phyloP scores from a whole-genome alignment of 495 filamentous ascomycete species.

The Aspergillus baeticus region DNA sequence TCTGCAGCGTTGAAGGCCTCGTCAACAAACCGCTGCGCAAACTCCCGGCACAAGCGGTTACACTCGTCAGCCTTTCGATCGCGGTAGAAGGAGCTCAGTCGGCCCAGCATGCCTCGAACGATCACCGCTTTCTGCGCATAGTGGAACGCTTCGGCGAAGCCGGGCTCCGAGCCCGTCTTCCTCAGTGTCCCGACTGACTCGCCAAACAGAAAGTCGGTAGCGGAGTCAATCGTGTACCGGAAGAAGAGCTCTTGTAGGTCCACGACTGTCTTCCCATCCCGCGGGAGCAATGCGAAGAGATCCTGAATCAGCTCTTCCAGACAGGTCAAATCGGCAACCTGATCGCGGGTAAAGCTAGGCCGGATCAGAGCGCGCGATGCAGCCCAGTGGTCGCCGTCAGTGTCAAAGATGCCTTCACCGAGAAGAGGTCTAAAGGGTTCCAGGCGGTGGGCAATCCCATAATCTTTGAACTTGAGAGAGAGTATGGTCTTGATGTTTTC shows the following conservation, averaged over 20 bases:
- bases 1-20: background rate
- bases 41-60: background rate
- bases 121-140: conserved; percentile 38
- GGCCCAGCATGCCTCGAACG: background rate
- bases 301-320: conserved; percentile 50
- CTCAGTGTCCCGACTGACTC: conserved; percentile 27
- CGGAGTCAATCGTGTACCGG: conserved; percentile 54
- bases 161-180: background rate
- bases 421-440: conserved; percentile 39
- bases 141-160: conserved; percentile 38
- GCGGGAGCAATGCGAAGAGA: conserved; percentile 35
- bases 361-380: conserved; percentile 45
- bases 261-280: conserved; percentile 34
- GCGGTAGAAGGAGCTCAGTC: background rate
- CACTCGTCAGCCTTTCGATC: background rate
- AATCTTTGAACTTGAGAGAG: conserved; percentile 69
- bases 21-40: background rate
- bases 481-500: conserved; percentile 81
- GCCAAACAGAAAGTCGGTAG: conserved; percentile 59
- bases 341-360: conserved; percentile 38
- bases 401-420: conserved; percentile 59
- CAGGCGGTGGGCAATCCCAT: conserved; percentile 35
- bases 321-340: conserved; percentile 29
- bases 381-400: conserved; percentile 60
- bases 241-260: conserved; percentile 56